These are phyloP conservation scores for Laetiporus sulphureus DNA, from an alignment of 1,284 basidiomycete genomes.

Conservation along the genomic window DNA sequence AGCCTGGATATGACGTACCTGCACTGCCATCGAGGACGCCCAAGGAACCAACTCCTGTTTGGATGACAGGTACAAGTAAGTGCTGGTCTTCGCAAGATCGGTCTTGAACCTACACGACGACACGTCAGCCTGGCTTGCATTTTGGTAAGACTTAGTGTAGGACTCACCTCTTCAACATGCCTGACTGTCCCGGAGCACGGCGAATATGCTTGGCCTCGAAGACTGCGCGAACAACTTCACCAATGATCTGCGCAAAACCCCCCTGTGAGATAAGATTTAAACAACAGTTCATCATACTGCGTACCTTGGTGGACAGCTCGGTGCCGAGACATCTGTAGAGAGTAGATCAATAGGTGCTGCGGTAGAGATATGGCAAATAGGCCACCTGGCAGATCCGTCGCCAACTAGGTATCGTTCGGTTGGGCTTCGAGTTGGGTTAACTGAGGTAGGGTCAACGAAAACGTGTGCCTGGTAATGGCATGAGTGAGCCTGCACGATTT, in stretches of 20 bases:
- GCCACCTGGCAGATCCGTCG: conserved; percentile 47
- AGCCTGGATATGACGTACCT: no score
- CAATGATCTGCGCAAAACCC: conserved; percentile 30
- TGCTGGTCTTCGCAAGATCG: conserved; percentile 22
- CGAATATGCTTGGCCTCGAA: conserved; percentile 42
- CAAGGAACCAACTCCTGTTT: conserved; percentile 40
- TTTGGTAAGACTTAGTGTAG: background rate
- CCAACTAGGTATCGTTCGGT: conserved; percentile 44
- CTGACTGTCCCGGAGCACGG: conserved; percentile 48
- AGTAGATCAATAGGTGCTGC: background rate
- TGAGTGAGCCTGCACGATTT: no score
- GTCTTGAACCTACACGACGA: conserved; percentile 19
- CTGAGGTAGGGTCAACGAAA: conserved; percentile 35
- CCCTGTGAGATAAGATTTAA: background rate
- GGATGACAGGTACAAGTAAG: conserved; percentile 39
- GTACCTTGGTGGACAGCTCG: conserved; percentile 47
- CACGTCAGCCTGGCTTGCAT: background rate
- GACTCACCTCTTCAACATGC: conserved; percentile 39
- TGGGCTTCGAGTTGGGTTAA: conserved; percentile 40
- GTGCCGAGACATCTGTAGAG: conserved; percentile 44
- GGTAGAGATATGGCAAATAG: background rate
- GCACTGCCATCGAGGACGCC: conserved; percentile 43
- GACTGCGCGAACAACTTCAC: conserved; percentile 41
- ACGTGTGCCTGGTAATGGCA: conserved; percentile 23
- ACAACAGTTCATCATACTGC: conserved; percentile 5